phyloP scores from a whole-genome alignment of 2,329 filamentous ascomycete species.

The Stagonosporopsis cucurbitacearum region DNA sequence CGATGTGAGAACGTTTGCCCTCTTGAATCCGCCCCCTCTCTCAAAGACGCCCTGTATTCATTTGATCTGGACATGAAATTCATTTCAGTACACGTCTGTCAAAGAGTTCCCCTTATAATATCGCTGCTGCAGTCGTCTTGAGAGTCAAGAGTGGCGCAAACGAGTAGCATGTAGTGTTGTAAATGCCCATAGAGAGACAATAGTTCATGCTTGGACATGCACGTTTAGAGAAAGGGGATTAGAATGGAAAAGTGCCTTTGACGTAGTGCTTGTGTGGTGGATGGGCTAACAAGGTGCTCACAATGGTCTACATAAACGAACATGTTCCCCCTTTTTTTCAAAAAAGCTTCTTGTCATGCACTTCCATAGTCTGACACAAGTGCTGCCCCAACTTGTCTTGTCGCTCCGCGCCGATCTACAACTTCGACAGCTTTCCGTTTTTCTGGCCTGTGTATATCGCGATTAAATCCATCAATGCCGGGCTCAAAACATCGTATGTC shows the following conservation, averaged over 20 bases:
- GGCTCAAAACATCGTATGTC: slow-evolving; percentile 68
- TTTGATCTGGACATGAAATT: too few species aligned
- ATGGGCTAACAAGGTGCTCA: slow-evolving; percentile 18
- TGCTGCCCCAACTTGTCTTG: neutral
- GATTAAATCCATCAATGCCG: slow-evolving; percentile 65
- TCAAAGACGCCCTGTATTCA: too few species aligned
- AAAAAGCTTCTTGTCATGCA: too few species aligned
- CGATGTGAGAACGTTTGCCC: neutral
- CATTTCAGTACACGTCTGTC: too few species aligned
- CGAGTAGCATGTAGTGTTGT: neutral
- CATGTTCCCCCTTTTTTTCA: neutral
- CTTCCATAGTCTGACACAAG: neutral
- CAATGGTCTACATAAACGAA: neutral
- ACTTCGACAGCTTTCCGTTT: slow-evolving; percentile 40
- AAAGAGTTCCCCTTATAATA: too few species aligned
- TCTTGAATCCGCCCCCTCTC: neutral
- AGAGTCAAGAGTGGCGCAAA: neutral
- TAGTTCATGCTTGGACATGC: neutral
- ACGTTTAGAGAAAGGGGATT: neutral
- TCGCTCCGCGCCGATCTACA: slow-evolving; percentile 18
- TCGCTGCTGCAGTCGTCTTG: neutral
- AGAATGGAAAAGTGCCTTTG: neutral
- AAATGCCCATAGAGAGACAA: neutral
- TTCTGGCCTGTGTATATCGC: slow-evolving; percentile 61
- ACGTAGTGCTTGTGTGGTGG: neutral